Evolutionary conservation across 2,329 filamentous ascomycete species (phyloP).

Genomic region (Claviceps sp.): DNA sequence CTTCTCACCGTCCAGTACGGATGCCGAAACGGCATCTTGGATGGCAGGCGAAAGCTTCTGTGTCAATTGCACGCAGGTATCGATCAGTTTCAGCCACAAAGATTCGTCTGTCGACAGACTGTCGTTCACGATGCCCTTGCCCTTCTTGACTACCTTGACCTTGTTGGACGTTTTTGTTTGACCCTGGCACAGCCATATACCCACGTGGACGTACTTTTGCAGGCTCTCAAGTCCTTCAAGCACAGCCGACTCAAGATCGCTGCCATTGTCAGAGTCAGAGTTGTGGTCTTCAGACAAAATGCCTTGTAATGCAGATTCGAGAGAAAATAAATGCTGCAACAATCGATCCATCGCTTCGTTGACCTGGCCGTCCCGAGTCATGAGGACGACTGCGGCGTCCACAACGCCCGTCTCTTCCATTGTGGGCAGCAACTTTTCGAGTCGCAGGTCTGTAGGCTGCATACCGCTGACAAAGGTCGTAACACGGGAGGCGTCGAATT

Average conservation of each 20-base stretch:
- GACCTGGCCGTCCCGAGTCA: constrained; percentile 78
- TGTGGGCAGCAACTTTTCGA: constrained; percentile 69
- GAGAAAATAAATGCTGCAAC: constrained; percentile 62
- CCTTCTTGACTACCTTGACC: constrained; percentile 34
- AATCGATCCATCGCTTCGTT: constrained; percentile 74
- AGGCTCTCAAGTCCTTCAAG: constrained; percentile 64
- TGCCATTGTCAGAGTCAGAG: constrained; percentile 40
- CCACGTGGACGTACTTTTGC: constrained; percentile 82
- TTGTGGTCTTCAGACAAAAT: constrained; percentile 51
- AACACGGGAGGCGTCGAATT: constrained; percentile 68
- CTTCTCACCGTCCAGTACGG: constrained; percentile 40
- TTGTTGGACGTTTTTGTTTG: constrained; percentile 53
- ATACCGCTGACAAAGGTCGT: constrained; percentile 70
- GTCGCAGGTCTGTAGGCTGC: constrained; percentile 61
- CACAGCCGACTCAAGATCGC: constrained; percentile 45
- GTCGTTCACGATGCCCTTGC: constrained; percentile 28
- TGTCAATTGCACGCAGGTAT: constrained; percentile 49
- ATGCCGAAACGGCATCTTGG: constrained; percentile 17
- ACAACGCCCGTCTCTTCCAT: constrained; percentile 85
- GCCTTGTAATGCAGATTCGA: constrained; percentile 67
- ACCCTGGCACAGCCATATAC: constrained; percentile 88
- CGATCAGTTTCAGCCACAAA: constrained; percentile 49
- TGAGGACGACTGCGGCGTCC: constrained; percentile 81
- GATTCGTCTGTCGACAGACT: constrained; percentile 38
- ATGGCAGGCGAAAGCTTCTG: constrained; percentile 47